Conservation (phyloP, 108 stramenopile genomes). For the Pseudonitzschia pungens region DNA sequence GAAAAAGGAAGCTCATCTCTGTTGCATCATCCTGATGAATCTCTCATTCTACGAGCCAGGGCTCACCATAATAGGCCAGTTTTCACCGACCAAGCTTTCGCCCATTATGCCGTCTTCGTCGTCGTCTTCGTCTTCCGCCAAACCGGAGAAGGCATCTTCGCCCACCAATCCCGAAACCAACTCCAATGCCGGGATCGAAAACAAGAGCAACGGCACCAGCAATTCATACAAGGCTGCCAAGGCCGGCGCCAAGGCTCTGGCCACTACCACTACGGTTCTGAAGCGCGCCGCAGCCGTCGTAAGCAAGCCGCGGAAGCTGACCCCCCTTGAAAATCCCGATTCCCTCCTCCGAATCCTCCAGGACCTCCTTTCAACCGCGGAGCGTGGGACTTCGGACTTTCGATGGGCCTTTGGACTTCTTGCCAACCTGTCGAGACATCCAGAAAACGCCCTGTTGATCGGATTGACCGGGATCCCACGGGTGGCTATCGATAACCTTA, state of each 20-base stretch:
- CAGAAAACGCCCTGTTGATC: slow-evolving; percentile 40
- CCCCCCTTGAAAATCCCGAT: slow-evolving; percentile 40
- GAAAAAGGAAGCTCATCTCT: slow-evolving; percentile 35
- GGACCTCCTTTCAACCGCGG: slow-evolving; percentile 32
- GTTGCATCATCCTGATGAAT: slow-evolving; percentile 41
- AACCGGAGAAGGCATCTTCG: background rate
- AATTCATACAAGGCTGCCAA: background rate
- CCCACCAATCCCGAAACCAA: background rate
- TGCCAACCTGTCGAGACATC: slow-evolving; percentile 25
- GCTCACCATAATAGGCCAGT: slow-evolving; percentile 32
- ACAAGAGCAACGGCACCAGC: background rate
- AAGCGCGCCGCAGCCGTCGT: background rate
- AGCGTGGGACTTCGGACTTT: slow-evolving; percentile 35
- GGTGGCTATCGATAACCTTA: slow-evolving; percentile 28
- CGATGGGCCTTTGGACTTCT: slow-evolving; percentile 44
- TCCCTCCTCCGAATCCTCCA: slow-evolving; percentile 40
- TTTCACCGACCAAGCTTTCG: slow-evolving; percentile 25
- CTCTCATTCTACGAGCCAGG: slow-evolving; percentile 37
- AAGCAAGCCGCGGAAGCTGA: slow-evolving; percentile 12
- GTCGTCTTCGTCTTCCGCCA: background rate
- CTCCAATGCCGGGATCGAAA: background rate
- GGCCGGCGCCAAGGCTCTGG: background rate
- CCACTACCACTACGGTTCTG: background rate
- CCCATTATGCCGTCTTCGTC: background rate
- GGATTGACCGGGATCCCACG: slow-evolving; percentile 32